Evolutionary conservation across 1,284 basidiomycete species (phyloP), one percentile per base, ranked within the genome.

Genomic region (Sanghuangporus baumii): DNA sequence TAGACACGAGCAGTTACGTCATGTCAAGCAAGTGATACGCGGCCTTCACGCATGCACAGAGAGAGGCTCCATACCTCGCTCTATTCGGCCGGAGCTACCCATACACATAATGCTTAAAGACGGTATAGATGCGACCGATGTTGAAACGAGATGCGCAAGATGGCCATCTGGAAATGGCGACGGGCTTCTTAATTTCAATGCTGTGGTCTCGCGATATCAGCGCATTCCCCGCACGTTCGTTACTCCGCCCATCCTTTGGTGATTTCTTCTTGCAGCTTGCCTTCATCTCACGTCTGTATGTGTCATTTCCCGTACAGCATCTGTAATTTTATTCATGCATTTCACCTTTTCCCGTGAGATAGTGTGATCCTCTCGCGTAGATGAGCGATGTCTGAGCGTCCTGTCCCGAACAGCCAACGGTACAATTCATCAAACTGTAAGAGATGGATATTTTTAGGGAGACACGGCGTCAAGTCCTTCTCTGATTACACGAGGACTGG

Each of bases 1-100:
- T 93, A 43, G 91, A 93, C 71, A 92, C 88, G 4, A 83, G 82
- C 2, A 85, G 88, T 68, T 93, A 93, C 72, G 82, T 81, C 62
- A 93, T 93, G 90, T 89, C 88, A 40, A 84, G 83, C 75, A 93
- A 93, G 51, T 65, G 55, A 63, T 51, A 23, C 18, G 2, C 41
- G 41, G 41, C 41, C 18, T 43, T 8, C 40, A n/a, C 23, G 34
- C 12, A 34, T 40, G 46, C 23, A 23, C 34, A 34, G 26, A 16
- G n/a, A 3, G n/a, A 4, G 26, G 26, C 26, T 31, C 26, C 3
- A 31, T 31, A 3, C 26, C 2, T 31, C 26, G 5, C 26, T 31
- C 26, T 31, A 31, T 5, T 31, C 26, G 26, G 50, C 50, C 14
- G n/a, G 50, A 26, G 50, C 43, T 11, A 41, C 3, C 12, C 43